These are phyloP conservation scores for Diaporthe sp. DNA, from an alignment of 2,329 filamentous ascomycete species.

Conservation along the genomic window DNA sequence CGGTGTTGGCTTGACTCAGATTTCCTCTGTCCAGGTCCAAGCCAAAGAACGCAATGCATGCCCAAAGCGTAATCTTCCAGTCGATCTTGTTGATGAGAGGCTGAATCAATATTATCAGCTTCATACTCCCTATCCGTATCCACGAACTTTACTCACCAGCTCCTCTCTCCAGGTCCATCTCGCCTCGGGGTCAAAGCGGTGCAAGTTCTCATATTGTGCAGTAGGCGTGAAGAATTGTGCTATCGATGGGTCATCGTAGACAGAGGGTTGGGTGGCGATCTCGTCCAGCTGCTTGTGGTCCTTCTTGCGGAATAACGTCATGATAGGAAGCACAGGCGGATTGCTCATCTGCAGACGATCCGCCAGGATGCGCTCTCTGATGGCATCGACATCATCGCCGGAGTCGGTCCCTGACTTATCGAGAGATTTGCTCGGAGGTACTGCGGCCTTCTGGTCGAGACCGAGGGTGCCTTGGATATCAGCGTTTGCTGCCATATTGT, in stretches of 20 bases:
- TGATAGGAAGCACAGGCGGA: constrained; percentile 26
- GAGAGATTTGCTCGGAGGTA: background rate
- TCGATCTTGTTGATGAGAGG: constrained; percentile 60
- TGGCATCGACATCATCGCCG: constrained; percentile 12
- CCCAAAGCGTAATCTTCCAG: constrained; percentile 63
- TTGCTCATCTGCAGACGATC: constrained; percentile 17
- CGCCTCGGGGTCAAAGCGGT: constrained; percentile 54
- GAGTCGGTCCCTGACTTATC: background rate
- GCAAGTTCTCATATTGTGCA: constrained; percentile 51
- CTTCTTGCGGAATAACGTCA: constrained; percentile 22
- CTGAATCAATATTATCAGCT: background rate
- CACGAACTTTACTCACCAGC: background rate
- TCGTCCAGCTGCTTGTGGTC: constrained; percentile 31
- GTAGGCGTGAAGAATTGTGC: constrained; percentile 43
- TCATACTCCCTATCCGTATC: fast-evolving
- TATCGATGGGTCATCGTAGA: constrained; percentile 45
- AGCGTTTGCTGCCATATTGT: background rate
- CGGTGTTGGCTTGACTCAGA: constrained; percentile 54
- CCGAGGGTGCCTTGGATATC: constrained; percentile 2
- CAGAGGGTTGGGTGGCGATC: constrained; percentile 38
- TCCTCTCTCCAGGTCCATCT: constrained; percentile 56
- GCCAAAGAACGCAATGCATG: constrained; percentile 68
- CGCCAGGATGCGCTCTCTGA: constrained; percentile 19
- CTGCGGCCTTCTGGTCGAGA: background rate
- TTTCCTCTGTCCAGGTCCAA: constrained; percentile 65